Percentiles rank a stretch among this genome's conserved stretches.
Conservation (phyloP, 169 alveolate genomes). For the Plasmodium vivax region DNA sequence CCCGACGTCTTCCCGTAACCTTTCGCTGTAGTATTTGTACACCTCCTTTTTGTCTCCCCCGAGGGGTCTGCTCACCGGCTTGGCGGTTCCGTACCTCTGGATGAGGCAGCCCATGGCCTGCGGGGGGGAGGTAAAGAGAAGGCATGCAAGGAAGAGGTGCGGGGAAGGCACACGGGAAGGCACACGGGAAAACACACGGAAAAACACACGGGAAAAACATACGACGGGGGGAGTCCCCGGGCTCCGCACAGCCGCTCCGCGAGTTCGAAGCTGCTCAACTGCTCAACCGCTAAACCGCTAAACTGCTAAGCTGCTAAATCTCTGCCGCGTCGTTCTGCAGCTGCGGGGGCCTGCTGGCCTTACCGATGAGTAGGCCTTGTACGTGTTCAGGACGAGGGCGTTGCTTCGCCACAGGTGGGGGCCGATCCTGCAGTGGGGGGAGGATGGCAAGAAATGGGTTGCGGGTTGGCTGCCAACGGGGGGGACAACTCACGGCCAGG, state of each 20-base stretch:
- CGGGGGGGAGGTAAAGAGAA: neutral
- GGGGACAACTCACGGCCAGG: neutral
- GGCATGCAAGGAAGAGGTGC: neutral
- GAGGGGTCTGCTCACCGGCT: neutral
- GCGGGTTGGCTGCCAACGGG: neutral
- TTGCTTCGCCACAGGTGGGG: constrained; percentile 43
- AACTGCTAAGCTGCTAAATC: no score
- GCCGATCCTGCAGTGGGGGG: constrained; percentile 10
- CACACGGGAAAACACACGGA: no score
- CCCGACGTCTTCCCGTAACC: constrained; percentile 31
- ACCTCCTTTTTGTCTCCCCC: constrained; percentile 14
- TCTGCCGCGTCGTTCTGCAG: neutral
- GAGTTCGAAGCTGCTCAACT: neutral
- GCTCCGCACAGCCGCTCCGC: neutral
- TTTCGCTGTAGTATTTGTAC: constrained; percentile 36
- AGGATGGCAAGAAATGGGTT: neutral
- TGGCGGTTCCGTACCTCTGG: constrained; percentile 17
- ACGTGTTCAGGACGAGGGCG: constrained; percentile 1
- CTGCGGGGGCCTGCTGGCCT: neutral
- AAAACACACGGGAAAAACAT: neutral
- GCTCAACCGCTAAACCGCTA: no score
- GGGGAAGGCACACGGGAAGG: no score
- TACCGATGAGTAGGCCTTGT: constrained; percentile 20
- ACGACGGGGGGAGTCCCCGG: neutral
- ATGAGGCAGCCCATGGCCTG: constrained; percentile 26